Base-by-base conservation (phyloP, 371 early-diverging fungal species). In the Mortierella sp. region DNA sequence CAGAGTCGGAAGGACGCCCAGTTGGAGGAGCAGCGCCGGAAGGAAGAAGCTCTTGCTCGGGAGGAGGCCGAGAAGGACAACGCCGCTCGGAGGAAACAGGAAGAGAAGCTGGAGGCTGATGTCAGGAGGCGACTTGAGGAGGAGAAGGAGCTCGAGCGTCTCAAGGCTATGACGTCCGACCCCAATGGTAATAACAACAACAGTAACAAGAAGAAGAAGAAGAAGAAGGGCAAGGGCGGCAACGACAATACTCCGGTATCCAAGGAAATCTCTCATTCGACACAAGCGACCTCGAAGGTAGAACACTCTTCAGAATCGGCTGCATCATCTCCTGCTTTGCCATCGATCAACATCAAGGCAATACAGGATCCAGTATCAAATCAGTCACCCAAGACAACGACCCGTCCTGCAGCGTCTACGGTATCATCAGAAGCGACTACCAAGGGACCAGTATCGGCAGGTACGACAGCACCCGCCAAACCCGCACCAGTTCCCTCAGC, bases 81-180 rank as follows among this genome's bases (percentile, higher is more conserved):
- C 11, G 87, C 83, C 3, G 83, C 83, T 9, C 78, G 81, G 13
- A 78, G 79, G 54, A 87, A 87, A 67, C 87, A 83, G 26, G 87
- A 87, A 71, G 87, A 87, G 75, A 87, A 83, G 26, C 76, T 87
- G 28, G 87, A 83, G 48, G 87, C 87, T 2, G 87, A 87, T 59
- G 61, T 80, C 5, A 75, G 83, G 71, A 59, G 87, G 54, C 78
- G 83, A 34, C 31, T 80, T 28, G 87, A 83, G 21, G 83, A 87
- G 48, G 87, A 87, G 46, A 81, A 83, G 53, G 87, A 87, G 48
- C 74, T 87, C 3, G 82, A 87, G 67, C 77, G 87, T 48, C 73
- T 87, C 16, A 82, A 83, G 64, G 76, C 83, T 21, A 73, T 83
- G 76, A 77, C 83, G 10, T 78, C 83, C 16, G 83, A 78, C 37